Percentiles rank a stretch among this genome's conserved stretches.
Evolutionary conservation across 805 yeast species (phyloP).

Genomic region (Myxozyma lipomycoides): DNA sequence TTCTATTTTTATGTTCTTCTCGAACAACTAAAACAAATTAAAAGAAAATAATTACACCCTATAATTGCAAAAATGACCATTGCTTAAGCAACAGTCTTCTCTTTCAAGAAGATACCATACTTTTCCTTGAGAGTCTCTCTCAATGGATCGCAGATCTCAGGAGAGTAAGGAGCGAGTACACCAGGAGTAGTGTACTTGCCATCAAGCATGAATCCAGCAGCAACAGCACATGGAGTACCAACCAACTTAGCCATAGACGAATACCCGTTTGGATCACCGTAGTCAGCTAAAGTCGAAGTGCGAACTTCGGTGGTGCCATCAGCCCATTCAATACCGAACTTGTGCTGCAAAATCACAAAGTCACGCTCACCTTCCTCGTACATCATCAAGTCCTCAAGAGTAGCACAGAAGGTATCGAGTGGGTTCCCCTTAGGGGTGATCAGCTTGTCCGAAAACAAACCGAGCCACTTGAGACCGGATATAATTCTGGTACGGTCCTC

Average conservation of each 20-base stretch:
- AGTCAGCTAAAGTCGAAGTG: constrained; percentile 92
- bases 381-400: constrained; percentile 93
- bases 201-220: constrained; percentile 76
- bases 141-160: constrained; percentile 85
- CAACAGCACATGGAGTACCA: constrained; percentile 98
- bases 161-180: constrained; percentile 85
- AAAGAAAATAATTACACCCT: neutral
- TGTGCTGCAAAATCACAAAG: constrained; percentile 91
- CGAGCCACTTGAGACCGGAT: constrained; percentile 90
- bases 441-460: constrained; percentile 70
- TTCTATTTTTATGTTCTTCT: neutral
- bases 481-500: constrained; percentile 83
- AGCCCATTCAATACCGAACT: constrained; percentile 95
- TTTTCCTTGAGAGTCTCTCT: constrained; percentile 88
- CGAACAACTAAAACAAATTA: neutral
- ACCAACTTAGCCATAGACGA: constrained; percentile 98
- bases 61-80: neutral
- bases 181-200: constrained; percentile 75
- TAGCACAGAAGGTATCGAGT: constrained; percentile 93
- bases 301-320: constrained; percentile 87
- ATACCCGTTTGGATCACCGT: constrained; percentile 86
- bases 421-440: constrained; percentile 91
- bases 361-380: constrained; percentile 94
- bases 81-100: constrained; percentile 59
- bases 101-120: constrained; percentile 80